A percentile compares a stretch with the other conserved stretches of the same genome.
phyloP scores from a whole-genome alignment of 768 basidiomycete genomes.

The Podaxis carcinomalis region DNA sequence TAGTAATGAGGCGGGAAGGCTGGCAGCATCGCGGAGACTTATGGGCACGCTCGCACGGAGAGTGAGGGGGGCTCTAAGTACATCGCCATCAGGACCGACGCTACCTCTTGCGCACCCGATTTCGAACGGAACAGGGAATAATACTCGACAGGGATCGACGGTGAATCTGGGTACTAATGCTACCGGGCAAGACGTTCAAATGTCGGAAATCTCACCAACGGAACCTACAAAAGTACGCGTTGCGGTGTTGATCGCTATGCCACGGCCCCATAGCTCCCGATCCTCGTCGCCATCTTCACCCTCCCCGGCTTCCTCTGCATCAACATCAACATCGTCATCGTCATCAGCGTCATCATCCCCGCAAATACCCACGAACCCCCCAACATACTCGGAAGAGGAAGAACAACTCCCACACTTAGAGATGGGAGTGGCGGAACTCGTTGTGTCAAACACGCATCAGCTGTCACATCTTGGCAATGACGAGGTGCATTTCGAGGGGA shows the following conservation, averaged over 20 bases:
- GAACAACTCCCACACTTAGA: conserved; percentile 22
- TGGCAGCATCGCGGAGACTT: not conserved
- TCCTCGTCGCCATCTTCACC: not conserved
- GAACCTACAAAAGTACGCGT: conserved; percentile 24
- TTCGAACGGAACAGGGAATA: not conserved
- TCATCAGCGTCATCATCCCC: conserved; percentile 3
- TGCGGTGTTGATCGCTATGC: conserved; percentile 44
- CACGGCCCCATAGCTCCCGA: conserved; percentile 15
- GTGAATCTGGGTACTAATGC: not conserved
- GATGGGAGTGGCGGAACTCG: conserved; percentile 22
- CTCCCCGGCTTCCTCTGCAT: conserved; percentile 7
- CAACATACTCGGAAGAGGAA: conserved; percentile 13
- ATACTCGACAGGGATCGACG: not conserved
- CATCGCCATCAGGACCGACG: not conserved
- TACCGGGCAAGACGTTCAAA: not conserved
- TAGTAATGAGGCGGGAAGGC: not conserved
- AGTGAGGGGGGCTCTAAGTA: not conserved
- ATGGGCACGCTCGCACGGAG: not conserved
- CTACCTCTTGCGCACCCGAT: not conserved
- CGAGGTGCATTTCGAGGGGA: not conserved
- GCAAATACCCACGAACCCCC: not conserved
- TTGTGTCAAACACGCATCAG: conserved; percentile 7
- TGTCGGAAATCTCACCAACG: not conserved
- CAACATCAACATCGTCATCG: conserved; percentile 6
- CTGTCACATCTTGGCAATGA: not conserved